Percentiles rank a stretch among this genome's conserved stretches.
These are phyloP conservation scores for Globisporangium yorkense DNA, from an alignment of 352 stramenopile genomes.

Conservation along the genomic window DNA sequence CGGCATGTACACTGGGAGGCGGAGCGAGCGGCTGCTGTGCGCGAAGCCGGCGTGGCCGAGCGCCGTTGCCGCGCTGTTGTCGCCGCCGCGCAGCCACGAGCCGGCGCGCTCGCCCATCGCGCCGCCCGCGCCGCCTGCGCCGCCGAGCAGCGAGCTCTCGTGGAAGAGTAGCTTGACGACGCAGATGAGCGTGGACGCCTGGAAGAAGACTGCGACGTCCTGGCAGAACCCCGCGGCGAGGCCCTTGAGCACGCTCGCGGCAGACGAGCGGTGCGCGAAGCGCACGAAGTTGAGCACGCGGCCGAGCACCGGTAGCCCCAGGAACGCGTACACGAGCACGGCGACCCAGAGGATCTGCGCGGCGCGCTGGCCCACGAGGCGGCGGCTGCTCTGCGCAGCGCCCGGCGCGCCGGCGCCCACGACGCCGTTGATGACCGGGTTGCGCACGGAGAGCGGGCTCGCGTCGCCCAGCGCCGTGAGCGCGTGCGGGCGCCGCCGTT, in stretches of 20 bases:
- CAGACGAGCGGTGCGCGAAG: slow-evolving; percentile 49
- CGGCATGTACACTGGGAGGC: slow-evolving; percentile 57
- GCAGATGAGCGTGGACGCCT: slow-evolving; percentile 57
- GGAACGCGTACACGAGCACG: slow-evolving; percentile 60
- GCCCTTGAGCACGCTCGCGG: slow-evolving; percentile 35
- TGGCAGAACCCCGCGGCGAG: slow-evolving; percentile 43
- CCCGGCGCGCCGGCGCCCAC: slow-evolving; percentile 5
- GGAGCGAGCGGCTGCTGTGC: slow-evolving; percentile 18
- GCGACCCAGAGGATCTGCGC: slow-evolving; percentile 63
- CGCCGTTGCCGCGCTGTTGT: neutral
- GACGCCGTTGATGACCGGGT: slow-evolving; percentile 13
- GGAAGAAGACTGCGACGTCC: slow-evolving; percentile 58
- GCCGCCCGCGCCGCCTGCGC: neutral
- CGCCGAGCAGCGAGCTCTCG: slow-evolving; percentile 8
- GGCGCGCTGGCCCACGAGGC: slow-evolving; percentile 33
- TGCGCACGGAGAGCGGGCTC: slow-evolving; percentile 6
- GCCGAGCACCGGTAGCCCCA: slow-evolving; percentile 51
- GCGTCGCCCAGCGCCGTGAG: slow-evolving; percentile 19
- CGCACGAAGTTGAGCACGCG: slow-evolving; percentile 57
- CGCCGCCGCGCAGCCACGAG: slow-evolving; percentile 9
- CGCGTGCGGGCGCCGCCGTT: slow-evolving; percentile 3
- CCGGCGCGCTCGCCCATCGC: neutral
- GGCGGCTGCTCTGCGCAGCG: neutral
- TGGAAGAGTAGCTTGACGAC: slow-evolving; percentile 63
- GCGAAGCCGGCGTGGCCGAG: neutral